phyloP scores from a whole-genome alignment of 495 filamentous ascomycete species.

The Neurospora discreta region DNA sequence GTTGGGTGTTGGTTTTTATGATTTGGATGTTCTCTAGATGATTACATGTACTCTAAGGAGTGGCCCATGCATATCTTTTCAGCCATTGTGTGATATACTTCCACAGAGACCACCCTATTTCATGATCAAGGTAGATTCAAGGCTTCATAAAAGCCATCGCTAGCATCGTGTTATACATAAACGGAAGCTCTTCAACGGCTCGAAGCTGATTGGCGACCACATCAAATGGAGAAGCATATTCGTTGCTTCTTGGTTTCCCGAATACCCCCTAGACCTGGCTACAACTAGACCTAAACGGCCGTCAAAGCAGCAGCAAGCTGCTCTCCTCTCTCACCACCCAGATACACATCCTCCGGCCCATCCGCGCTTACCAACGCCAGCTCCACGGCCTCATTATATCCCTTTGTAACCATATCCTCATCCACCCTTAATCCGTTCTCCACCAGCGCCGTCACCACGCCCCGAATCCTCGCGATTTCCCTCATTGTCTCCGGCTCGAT shows the following conservation, averaged over 20 bases:
- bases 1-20: neutral
- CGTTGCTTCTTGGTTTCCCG: neutral
- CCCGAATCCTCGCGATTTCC: constrained; percentile 74
- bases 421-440: constrained; percentile 77
- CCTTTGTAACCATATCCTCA: constrained; percentile 76
- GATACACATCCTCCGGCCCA: constrained; percentile 42
- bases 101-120: neutral
- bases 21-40: neutral
- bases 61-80: neutral
- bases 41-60: neutral
- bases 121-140: neutral
- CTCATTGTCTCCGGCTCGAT: constrained; percentile 63
- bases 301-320: constrained; percentile 51
- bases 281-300: constrained; percentile 14
- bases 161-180: neutral
- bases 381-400: constrained; percentile 70
- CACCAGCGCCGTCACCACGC: constrained; percentile 70
- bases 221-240: neutral
- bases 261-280: neutral
- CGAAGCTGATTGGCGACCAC: neutral
- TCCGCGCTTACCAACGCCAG: constrained; percentile 49
- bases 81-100: neutral
- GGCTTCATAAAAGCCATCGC: neutral
- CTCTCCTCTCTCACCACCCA: constrained; percentile 61
- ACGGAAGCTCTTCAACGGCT: neutral